phyloP scores from a whole-genome alignment of 2,329 filamentous ascomycete genomes.

The Teratosphaeria zuluensis region DNA sequence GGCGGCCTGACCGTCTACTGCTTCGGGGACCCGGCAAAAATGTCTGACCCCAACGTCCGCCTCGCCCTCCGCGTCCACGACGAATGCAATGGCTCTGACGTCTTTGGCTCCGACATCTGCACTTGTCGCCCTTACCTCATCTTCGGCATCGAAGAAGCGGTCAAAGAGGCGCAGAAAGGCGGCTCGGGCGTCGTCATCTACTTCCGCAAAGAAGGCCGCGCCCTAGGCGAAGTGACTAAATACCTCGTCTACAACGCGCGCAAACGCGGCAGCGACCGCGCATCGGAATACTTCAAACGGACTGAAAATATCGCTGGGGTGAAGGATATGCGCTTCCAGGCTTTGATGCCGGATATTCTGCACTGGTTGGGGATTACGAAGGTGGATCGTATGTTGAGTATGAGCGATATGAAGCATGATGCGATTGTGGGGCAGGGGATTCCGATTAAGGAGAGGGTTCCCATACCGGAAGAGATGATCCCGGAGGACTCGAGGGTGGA shows the following conservation, averaged over 20 bases:
- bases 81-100: slow-evolving; percentile 92
- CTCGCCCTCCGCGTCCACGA: slow-evolving; percentile 79
- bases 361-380: slow-evolving; percentile 98
- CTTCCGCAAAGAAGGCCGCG: slow-evolving; percentile 94
- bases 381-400: slow-evolving; percentile 96
- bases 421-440: slow-evolving; percentile 79
- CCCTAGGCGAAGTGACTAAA: slow-evolving; percentile 90
- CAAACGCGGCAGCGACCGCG: slow-evolving; percentile 66
- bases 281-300: slow-evolving; percentile 88
- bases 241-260: slow-evolving; percentile 73
- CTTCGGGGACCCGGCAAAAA: slow-evolving; percentile 89
- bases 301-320: slow-evolving; percentile 98
- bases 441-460: slow-evolving; percentile 79
- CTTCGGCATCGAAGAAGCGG: slow-evolving; percentile 93
- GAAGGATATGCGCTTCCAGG: slow-evolving; percentile 95
- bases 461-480: slow-evolving; percentile 88
- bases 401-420: slow-evolving; percentile 96
- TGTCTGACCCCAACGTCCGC: slow-evolving; percentile 73
- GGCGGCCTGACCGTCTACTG: slow-evolving; percentile 93
- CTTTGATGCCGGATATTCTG: slow-evolving; percentile 83
- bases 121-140: slow-evolving; percentile 93
- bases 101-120: slow-evolving; percentile 96
- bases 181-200: slow-evolving; percentile 95
- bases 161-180: slow-evolving; percentile 90
- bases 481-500: slow-evolving; percentile 93